A percentile compares a stretch with the other conserved stretches of the same genome.
phyloP scores from a whole-genome alignment of 2,329 filamentous ascomycete genomes.

The Xylogone sp. region DNA sequence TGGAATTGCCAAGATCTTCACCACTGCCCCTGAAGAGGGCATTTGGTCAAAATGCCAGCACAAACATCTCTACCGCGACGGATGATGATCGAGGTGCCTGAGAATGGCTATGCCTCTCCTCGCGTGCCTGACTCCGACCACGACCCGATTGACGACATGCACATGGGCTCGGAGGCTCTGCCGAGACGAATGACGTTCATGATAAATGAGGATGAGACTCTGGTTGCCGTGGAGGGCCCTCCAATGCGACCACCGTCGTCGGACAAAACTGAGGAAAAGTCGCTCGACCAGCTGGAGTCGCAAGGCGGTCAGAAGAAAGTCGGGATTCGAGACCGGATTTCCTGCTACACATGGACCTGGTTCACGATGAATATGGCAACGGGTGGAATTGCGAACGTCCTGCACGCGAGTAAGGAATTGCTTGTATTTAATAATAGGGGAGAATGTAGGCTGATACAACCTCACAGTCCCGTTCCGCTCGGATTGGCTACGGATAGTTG shows the following conservation, averaged over 20 bases:
- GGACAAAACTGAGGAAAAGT: background rate
- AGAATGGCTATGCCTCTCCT: conserved; percentile 35
- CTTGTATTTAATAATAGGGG: conserved; percentile 1
- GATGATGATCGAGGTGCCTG: conserved; percentile 12
- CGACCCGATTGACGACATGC: background rate
- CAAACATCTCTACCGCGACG: conserved; percentile 23
- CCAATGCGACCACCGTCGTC: background rate
- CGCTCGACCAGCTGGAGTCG: background rate
- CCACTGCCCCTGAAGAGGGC: conserved; percentile 41
- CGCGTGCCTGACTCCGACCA: conserved; percentile 8
- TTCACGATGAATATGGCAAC: conserved; percentile 59
- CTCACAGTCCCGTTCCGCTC: conserved; percentile 49
- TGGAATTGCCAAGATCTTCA: conserved; percentile 44
- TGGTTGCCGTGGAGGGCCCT: conserved; percentile 29
- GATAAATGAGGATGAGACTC: conserved; percentile 26
- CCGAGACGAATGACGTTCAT: conserved; percentile 3
- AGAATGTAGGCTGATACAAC: conserved; percentile 18
- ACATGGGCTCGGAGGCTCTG: background rate
- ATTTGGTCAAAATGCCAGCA: conserved; percentile 33
- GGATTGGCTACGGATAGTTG: conserved; percentile 54
- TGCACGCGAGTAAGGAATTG: conserved; percentile 45
- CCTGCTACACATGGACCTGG: conserved; percentile 67
- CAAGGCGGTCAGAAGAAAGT: conserved; percentile 31
- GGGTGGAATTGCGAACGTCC: conserved; percentile 52
- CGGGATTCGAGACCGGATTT: conserved; percentile 46